A percentile compares a stretch with the other conserved stretches of the same genome.
Evolutionary conservation across 805 yeast species (phyloP).

Genomic region (Brettanomyces nanus): DNA sequence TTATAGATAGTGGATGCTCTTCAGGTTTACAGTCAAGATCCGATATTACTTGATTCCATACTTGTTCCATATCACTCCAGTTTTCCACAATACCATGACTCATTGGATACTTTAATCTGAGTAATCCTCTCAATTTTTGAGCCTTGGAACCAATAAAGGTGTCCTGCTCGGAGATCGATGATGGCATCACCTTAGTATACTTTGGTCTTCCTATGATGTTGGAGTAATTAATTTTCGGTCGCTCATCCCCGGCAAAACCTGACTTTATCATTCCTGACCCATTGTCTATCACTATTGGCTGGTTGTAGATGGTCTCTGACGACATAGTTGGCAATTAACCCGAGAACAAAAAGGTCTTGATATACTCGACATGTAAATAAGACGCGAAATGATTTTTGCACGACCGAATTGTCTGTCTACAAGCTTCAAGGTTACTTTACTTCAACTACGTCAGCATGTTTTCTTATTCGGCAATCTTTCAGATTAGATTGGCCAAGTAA

Average conservation of each 20-base stretch:
- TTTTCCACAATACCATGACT: conserved; percentile 69
- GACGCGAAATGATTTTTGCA: no score
- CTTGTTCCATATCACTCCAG: conserved; percentile 80
- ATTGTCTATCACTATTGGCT: conserved; percentile 71
- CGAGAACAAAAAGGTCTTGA: no score
- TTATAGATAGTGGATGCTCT: conserved; percentile 80
- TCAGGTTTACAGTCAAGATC: conserved; percentile 44
- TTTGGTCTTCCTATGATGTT: conserved; percentile 74
- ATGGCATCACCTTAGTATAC: conserved; percentile 68
- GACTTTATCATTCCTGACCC: conserved; percentile 84
- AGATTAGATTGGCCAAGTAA: no score
- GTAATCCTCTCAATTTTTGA: conserved; percentile 68
- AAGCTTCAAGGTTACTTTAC: no score
- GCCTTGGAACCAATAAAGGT: conserved; percentile 71
- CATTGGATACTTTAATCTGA: conserved; percentile 63
- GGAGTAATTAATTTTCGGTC: conserved; percentile 59
- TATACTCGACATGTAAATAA: no score
- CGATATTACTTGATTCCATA: conserved; percentile 64
- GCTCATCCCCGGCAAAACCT: conserved; percentile 90
- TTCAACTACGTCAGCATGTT: no score
- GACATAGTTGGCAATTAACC: conserved; percentile 2
- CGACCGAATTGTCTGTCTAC: no score
- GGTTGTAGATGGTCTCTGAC: conserved; percentile 38
- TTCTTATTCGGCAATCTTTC: no score
- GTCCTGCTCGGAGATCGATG: conserved; percentile 49